A percentile compares a stretch with the other conserved stretches of the same genome.
Evolutionary conservation across 352 stramenopile genomes (phyloP).

Genomic region (Pythium dissotocum): DNA sequence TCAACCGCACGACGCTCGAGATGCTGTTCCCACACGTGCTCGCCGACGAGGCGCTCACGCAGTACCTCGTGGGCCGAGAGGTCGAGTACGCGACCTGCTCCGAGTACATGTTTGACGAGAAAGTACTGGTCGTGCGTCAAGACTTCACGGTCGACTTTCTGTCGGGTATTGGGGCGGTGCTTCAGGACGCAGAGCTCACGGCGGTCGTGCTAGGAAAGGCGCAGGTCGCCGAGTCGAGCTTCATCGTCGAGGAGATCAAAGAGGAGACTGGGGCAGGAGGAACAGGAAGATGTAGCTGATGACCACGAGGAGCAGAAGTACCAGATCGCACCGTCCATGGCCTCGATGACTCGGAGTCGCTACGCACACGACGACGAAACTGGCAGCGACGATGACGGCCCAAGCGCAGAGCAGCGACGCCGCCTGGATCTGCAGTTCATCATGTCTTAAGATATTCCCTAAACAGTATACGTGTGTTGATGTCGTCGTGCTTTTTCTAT

Average conservation of each 20-base stretch:
- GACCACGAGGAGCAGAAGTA: constrained; percentile 8
- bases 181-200: constrained; percentile 27
- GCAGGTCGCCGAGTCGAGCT: constrained; percentile 7
- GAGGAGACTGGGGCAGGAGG: not conserved
- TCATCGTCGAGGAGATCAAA: not conserved
- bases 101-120: constrained; percentile 56
- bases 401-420: not conserved
- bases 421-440: constrained; percentile 26
- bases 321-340: not conserved
- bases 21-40: constrained; percentile 70
- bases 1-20: constrained; percentile 60
- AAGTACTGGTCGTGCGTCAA: constrained; percentile 50
- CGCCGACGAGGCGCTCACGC: constrained; percentile 50
- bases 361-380: not conserved
- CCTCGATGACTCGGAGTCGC: not conserved
- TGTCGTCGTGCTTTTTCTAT: not conserved
- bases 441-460: constrained; percentile 23
- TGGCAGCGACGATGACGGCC: not conserved
- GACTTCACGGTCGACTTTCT: constrained; percentile 63
- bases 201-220: constrained; percentile 16
- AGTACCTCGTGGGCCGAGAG: constrained; percentile 51
- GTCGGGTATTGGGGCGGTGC: constrained; percentile 39
- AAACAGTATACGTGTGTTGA: not conserved
- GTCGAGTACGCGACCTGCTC: constrained; percentile 58
- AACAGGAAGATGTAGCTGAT: constrained; percentile 4